Evolutionary conservation across 371 early-diverging fungal species (phyloP).

Genomic region (Phascolomyces articulosus): DNA sequence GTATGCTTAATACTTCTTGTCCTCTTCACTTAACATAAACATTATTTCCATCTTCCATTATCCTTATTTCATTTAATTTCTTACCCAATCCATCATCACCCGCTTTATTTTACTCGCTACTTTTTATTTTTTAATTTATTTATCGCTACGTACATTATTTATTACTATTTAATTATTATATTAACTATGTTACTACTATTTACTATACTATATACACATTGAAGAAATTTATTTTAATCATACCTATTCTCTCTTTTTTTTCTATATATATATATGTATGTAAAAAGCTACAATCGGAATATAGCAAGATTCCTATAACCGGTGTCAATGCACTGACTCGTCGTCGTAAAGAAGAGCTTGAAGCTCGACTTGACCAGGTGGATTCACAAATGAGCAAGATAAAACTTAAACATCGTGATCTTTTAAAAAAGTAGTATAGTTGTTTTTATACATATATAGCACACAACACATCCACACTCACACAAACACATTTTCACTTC

Average conservation of each 20-base stretch:
- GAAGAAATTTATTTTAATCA: too few relatives aligned
- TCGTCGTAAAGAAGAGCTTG: constrained; percentile 56
- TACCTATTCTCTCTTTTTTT: neutral
- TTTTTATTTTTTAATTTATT: too few relatives aligned
- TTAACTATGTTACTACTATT: too few relatives aligned
- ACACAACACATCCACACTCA: too few relatives aligned
- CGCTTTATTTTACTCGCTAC: too few relatives aligned
- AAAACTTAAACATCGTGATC: constrained; percentile 14
- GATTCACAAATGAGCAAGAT: constrained; percentile 41
- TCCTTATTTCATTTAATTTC: neutral
- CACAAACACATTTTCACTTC: too few relatives aligned
- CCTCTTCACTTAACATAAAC: neutral
- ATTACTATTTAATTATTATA: too few relatives aligned
- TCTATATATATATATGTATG: neutral
- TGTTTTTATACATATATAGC: neutral
- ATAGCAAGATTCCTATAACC: constrained; percentile 56
- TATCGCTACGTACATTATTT: too few relatives aligned
- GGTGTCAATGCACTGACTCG: constrained; percentile 55
- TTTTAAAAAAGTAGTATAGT: constrained; percentile 11
- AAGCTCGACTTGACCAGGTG: constrained; percentile 48
- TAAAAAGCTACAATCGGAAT: constrained; percentile 47
- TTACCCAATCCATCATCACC: too few relatives aligned
- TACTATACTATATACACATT: too few relatives aligned
- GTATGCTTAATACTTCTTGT: neutral
- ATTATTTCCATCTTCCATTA: too few relatives aligned